Evolutionary conservation across 2,329 filamentous ascomycete species (phyloP).

Genomic region (Sporothrix schenckii): DNA sequence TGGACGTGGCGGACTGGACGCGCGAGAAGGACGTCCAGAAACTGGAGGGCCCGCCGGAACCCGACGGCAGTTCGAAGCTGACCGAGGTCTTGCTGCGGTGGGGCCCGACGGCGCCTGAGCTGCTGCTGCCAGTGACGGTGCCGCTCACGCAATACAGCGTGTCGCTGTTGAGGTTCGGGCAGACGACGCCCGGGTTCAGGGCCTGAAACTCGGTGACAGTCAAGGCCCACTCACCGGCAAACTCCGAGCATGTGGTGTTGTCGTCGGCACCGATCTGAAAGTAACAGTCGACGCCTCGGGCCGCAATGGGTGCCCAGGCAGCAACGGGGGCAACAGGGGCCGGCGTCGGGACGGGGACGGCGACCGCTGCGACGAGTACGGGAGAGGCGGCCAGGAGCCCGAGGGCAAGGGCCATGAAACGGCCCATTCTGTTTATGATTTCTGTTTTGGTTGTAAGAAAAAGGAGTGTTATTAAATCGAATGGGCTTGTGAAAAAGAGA

Average conservation of each 20-base stretch:
- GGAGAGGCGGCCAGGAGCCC: neutral
- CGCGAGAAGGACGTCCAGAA: neutral
- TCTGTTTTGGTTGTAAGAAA: too few species aligned
- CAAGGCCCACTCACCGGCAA: constrained; percentile 33
- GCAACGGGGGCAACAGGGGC: too few species aligned
- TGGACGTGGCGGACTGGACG: neutral
- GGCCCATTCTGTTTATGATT: too few species aligned
- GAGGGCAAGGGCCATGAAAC: neutral
- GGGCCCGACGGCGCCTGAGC: neutral
- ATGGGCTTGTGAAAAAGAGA: too few species aligned
- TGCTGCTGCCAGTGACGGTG: neutral
- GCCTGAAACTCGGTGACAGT: constrained; percentile 29
- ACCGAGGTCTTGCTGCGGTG: neutral
- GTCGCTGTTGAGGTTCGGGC: constrained; percentile 28
- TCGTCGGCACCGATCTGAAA: constrained; percentile 23
- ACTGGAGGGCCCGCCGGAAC: neutral
- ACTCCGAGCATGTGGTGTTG: constrained; percentile 32
- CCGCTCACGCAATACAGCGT: constrained; percentile 34
- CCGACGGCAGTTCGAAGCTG: constrained; percentile 18
- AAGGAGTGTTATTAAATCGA: too few species aligned
- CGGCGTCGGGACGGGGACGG: neutral
- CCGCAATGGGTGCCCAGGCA: neutral
- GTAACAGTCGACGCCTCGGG: constrained; percentile 27
- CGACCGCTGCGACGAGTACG: neutral
- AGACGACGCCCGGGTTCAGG: constrained; percentile 35